These are phyloP conservation scores for Blastobotrys apis DNA, from an alignment of 1,139 yeast species.

Conservation along the genomic window DNA sequence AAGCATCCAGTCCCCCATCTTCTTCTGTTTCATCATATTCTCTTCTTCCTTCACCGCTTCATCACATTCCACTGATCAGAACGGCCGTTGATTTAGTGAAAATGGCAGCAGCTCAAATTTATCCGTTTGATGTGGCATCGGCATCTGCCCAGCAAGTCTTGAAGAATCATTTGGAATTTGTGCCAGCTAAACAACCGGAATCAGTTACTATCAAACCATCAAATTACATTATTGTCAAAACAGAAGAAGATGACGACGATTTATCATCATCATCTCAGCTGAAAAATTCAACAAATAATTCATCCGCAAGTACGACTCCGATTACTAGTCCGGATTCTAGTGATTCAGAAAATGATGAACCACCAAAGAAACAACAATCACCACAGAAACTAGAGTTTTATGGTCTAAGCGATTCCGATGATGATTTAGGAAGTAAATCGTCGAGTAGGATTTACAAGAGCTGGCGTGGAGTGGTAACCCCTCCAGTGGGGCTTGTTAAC, in stretches of 20 bases:
- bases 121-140: constrained; percentile 6
- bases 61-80: no score
- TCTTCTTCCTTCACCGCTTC: no score
- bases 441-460: constrained; percentile 51
- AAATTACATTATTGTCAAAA: constrained; percentile 21
- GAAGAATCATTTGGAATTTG: constrained; percentile 58
- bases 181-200: constrained; percentile 46
- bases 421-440: constrained; percentile 32
- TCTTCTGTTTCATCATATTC: no score
- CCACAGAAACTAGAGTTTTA: constrained; percentile 21
- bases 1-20: no score
- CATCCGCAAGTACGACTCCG: constrained; percentile 3
- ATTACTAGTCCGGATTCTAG: constrained; percentile 8
- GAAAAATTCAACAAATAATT: no score
- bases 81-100: neutral
- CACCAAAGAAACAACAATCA: neutral
- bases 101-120: constrained; percentile 2
- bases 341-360: constrained; percentile 1
- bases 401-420: constrained; percentile 31
- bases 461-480: constrained; percentile 51
- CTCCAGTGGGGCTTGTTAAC: constrained; percentile 77
- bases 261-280: neutral
- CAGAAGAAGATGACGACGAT: neutral
- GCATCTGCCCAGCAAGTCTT: constrained; percentile 15
- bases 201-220: constrained; percentile 33